A percentile compares a stretch with the other conserved stretches of the same genome.
phyloP scores from a whole-genome alignment of 352 stramenopile genomes.

The Pythium pyrilobum region DNA sequence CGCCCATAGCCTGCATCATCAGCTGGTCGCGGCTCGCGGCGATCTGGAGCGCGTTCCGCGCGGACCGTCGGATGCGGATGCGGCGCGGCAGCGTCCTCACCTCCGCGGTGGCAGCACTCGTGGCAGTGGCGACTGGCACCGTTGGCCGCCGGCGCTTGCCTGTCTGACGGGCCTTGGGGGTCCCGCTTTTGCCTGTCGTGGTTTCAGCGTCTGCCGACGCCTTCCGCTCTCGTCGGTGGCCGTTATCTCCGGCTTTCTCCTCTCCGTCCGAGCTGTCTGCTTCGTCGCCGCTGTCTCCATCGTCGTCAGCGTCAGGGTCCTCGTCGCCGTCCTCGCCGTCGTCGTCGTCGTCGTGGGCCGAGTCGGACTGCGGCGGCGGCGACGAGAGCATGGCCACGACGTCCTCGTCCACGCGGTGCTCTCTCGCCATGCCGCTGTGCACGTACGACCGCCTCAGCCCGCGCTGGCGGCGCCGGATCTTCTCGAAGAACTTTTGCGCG shows the following conservation, averaged over 20 bases:
- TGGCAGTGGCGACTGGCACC: not conserved
- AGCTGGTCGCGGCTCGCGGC: constrained; percentile 5
- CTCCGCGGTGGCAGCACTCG: not conserved
- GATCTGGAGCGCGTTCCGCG: constrained; percentile 7
- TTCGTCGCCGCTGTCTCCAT: not conserved
- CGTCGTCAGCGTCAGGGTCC: not conserved
- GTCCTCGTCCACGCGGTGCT: constrained; percentile 22
- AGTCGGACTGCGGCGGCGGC: not conserved
- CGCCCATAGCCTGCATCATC: not conserved
- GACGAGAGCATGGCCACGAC: constrained; percentile 13
- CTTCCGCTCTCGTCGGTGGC: not conserved
- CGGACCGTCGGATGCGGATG: constrained; percentile 13
- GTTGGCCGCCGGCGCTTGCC: constrained; percentile 1
- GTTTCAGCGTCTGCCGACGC: not conserved
- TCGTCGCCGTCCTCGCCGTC: not conserved
- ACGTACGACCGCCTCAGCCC: constrained; percentile 11
- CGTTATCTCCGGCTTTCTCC: not conserved
- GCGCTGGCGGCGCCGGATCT: constrained; percentile 17
- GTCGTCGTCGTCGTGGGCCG: not conserved
- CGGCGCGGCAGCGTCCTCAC: constrained; percentile 3
- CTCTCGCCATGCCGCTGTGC: not conserved
- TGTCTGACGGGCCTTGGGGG: not conserved
- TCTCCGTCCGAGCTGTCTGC: not conserved
- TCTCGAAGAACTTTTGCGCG: constrained; percentile 24
- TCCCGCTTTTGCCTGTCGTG: not conserved